A percentile compares a stretch with the other conserved stretches of the same genome.
Evolutionary conservation across 768 basidiomycete species (phyloP).

Genomic region (Tylopilus felleus): DNA sequence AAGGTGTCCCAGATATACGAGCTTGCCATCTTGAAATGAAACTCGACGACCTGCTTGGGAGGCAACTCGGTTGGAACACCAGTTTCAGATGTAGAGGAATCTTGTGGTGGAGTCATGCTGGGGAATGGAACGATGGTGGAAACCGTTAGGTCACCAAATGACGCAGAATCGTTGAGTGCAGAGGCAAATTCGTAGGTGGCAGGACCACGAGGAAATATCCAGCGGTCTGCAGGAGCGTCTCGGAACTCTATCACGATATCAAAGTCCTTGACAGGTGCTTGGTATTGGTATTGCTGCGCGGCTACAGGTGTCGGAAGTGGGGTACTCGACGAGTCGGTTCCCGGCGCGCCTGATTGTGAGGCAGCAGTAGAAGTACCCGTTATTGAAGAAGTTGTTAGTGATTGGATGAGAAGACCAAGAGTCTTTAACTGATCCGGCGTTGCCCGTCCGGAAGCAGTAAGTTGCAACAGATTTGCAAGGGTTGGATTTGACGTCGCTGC

Average conservation of each 20-base stretch:
- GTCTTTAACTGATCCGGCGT: conserved; percentile 63
- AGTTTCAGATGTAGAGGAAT: conserved; percentile 12
- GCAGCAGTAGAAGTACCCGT: conserved; percentile 1
- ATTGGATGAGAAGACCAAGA: conserved; percentile 70
- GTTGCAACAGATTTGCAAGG: conserved; percentile 62
- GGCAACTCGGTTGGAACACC: conserved; percentile 5
- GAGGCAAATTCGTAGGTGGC: conserved; percentile 46
- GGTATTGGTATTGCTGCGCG: conserved; percentile 23
- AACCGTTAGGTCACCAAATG: conserved; percentile 36
- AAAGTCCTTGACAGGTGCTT: conserved; percentile 49
- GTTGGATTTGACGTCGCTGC: conserved; percentile 66
- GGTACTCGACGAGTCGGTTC: conserved; percentile 10
- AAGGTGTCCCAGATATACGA: conserved; percentile 56
- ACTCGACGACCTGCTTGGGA: conserved; percentile 37
- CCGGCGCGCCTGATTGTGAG: conserved; percentile 4
- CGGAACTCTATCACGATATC: conserved; percentile 72
- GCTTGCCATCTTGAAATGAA: conserved; percentile 49
- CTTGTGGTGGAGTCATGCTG: conserved; percentile 13
- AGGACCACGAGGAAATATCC: conserved; percentile 62
- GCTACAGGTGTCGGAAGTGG: conserved; percentile 12
- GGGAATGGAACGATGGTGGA: conserved; percentile 47
- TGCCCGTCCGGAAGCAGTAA: conserved; percentile 61
- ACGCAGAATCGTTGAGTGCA: conserved; percentile 7
- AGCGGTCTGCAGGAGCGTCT: conserved; percentile 60
- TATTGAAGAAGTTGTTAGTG: conserved; percentile 41